Conservation (phyloP, 495 filamentous ascomycete species). For the Xylaria grammica region DNA sequence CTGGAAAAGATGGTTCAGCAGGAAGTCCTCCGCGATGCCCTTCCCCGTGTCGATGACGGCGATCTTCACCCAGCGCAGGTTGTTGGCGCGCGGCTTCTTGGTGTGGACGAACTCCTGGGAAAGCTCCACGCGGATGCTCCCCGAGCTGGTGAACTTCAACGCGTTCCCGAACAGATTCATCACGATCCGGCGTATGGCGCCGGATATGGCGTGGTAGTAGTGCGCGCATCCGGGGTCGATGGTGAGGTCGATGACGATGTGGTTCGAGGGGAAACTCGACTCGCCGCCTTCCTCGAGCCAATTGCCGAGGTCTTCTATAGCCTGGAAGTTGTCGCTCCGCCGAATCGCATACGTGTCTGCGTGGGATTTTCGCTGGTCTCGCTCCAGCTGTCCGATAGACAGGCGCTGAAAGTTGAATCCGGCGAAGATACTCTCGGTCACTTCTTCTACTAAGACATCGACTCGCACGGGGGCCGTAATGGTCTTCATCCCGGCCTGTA, state of each 20-base stretch:
- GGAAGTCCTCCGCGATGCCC: constrained; percentile 71
- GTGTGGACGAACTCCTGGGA: constrained; percentile 47
- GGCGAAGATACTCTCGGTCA: constrained; percentile 60
- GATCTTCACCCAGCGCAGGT: constrained; percentile 42
- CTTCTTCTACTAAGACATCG: constrained; percentile 59
- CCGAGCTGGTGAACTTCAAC: constrained; percentile 73
- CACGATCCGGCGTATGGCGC: constrained; percentile 72
- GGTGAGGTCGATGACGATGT: constrained; percentile 67
- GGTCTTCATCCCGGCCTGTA: constrained; percentile 23
- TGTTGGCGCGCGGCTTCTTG: constrained; percentile 32
- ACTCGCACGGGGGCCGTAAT: constrained; percentile 41
- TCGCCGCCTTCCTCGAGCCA: not conserved
- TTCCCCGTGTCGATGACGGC: constrained; percentile 66
- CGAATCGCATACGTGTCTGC: constrained; percentile 18
- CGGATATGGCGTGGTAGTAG: constrained; percentile 70
- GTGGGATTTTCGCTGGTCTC: constrained; percentile 11
- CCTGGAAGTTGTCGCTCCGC: constrained; percentile 15
- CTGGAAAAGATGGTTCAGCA: constrained; percentile 65
- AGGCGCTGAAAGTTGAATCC: constrained; percentile 49
- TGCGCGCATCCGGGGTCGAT: constrained; percentile 62
- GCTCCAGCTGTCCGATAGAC: constrained; percentile 25
- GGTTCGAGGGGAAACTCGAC: not conserved
- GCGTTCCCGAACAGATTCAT: constrained; percentile 85
- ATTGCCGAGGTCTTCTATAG: constrained; percentile 11
- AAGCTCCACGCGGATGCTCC: constrained; percentile 66